Evolutionary conservation across 345 rosid species (phyloP).

Genomic region (Gossypioides kirkii): DNA sequence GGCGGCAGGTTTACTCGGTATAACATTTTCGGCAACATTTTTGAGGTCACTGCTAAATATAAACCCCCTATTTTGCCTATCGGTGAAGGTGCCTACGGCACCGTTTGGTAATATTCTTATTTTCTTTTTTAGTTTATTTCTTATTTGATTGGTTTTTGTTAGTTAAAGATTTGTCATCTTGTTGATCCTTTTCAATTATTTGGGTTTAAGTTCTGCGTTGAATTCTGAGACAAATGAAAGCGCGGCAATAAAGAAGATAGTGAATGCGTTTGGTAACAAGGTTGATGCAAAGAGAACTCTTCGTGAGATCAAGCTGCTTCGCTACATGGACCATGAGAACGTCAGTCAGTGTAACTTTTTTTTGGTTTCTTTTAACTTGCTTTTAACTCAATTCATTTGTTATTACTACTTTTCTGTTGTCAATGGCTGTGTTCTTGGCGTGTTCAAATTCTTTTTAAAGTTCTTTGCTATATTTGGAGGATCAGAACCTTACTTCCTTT

Average conservation of each 20-base stretch:
- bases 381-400: not conserved
- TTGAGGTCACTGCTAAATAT: constrained; percentile 95
- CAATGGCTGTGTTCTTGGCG: not conserved
- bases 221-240: constrained; percentile 74
- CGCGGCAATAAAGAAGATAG: constrained; percentile 83
- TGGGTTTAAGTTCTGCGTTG: constrained; percentile 34
- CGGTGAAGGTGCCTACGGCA: constrained; percentile 95
- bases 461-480: not conserved
- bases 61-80: constrained; percentile 96
- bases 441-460: no score
- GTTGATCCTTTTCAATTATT: constrained; percentile 1
- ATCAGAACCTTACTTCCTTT: not conserved
- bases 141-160: constrained; percentile 7
- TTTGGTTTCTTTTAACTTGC: not conserved
- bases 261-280: constrained; percentile 68
- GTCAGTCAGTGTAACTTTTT: constrained; percentile 51
- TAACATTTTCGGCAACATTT: constrained; percentile 88
- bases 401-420: not conserved
- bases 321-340: constrained; percentile 90
- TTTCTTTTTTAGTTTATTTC: not conserved
- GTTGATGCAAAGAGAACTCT: constrained; percentile 89
- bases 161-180: constrained; percentile 4
- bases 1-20: constrained; percentile 91
- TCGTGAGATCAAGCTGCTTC: constrained; percentile 93
- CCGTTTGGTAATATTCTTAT: constrained; percentile 63